Percentiles rank a stretch among this genome's conserved stretches.
Evolutionary conservation across 2,329 filamentous ascomycete genomes (phyloP).

Genomic region (Lachnellula suecica): DNA sequence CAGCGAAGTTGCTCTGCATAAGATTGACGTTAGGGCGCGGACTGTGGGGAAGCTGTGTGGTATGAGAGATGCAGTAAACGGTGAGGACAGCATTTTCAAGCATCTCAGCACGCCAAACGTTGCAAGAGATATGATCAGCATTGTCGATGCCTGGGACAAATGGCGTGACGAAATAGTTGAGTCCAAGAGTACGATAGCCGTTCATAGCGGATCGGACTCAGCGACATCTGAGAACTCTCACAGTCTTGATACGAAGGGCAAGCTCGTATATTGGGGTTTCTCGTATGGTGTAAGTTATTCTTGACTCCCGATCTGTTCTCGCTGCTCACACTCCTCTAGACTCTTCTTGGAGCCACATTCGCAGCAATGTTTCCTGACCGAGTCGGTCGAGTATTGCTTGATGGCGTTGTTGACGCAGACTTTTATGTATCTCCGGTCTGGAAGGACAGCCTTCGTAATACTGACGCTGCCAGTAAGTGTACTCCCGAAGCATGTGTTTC

Average conservation of each 20-base stretch:
- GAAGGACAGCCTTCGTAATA: constrained; percentile 23
- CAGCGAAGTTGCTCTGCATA: constrained; percentile 44
- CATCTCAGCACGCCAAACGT: constrained; percentile 34
- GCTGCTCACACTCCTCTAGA: constrained; percentile 13
- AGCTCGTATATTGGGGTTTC: constrained; percentile 46
- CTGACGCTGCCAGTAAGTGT: constrained; percentile 27
- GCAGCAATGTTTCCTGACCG: constrained; percentile 44
- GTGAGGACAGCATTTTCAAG: constrained; percentile 30
- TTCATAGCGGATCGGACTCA: neutral
- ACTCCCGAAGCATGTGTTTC: too few relatives aligned
- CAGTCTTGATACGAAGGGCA: constrained; percentile 23
- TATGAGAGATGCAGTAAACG: constrained; percentile 25
- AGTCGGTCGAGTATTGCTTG: constrained; percentile 41
- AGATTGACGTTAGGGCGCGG: constrained; percentile 42
- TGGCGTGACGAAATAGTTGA: constrained; percentile 13
- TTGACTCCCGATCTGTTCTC: neutral
- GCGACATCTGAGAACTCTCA: neutral
- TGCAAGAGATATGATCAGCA: constrained; percentile 37
- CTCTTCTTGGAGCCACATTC: constrained; percentile 42
- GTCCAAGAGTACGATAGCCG: neutral
- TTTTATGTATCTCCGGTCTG: constrained; percentile 25
- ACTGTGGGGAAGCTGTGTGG: constrained; percentile 44
- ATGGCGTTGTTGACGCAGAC: constrained; percentile 30
- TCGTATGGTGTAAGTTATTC: constrained; percentile 41
- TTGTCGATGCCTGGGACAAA: constrained; percentile 34